A percentile compares a stretch with the other conserved stretches of the same genome.
Evolutionary conservation across 108 stramenopile species (phyloP).

Genomic region (Aurantiochytrium sp.): DNA sequence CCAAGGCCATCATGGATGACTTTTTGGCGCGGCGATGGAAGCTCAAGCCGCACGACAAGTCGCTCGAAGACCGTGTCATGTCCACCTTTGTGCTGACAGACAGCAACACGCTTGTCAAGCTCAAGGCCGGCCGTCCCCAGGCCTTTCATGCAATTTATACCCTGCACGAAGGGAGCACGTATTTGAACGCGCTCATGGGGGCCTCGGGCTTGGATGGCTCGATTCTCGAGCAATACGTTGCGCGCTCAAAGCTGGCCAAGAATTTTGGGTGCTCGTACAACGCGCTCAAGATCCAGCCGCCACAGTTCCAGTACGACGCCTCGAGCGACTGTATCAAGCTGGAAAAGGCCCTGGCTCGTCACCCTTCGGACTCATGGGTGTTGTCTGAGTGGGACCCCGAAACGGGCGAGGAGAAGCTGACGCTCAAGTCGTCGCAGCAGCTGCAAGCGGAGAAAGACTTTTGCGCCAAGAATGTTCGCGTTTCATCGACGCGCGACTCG

Average conservation of each 20-base stretch:
- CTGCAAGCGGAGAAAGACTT: not conserved
- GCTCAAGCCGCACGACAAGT: not conserved
- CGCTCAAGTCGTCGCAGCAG: not conserved
- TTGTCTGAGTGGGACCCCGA: not conserved
- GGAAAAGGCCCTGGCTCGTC: not conserved
- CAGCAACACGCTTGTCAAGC: not conserved
- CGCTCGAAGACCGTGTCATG: not conserved
- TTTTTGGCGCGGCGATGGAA: not conserved
- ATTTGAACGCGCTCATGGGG: not conserved
- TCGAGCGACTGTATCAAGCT: not conserved
- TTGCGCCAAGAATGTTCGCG: not conserved
- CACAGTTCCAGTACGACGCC: not conserved
- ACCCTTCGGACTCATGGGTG: not conserved
- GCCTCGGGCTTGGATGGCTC: not conserved
- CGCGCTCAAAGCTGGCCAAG: not conserved
- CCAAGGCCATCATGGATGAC: not conserved
- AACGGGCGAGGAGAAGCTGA: not conserved
- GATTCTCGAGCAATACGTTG: not conserved
- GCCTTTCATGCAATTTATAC: not conserved
- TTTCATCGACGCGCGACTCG: not conserved
- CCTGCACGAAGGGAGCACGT: not conserved
- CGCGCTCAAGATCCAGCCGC: conserved; percentile 11
- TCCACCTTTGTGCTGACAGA: conserved; percentile 16
- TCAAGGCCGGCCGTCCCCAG: not conserved
- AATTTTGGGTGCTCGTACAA: conserved; percentile 5